phyloP scores from a whole-genome alignment of 352 stramenopile species.

The Globisporangium viniferum region DNA sequence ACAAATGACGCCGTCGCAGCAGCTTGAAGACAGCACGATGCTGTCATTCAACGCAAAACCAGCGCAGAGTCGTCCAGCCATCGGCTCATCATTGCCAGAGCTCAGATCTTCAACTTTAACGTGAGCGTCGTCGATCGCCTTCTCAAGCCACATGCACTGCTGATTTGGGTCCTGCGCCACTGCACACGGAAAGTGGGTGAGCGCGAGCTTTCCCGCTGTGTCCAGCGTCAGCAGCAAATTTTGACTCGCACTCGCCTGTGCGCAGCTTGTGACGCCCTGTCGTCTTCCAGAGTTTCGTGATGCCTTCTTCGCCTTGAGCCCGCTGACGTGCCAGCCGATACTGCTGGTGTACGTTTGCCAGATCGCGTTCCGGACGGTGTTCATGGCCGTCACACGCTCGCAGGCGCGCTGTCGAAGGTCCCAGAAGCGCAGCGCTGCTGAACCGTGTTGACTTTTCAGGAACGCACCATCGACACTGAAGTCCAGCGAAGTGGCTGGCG shows the following conservation, averaged over 20 bases:
- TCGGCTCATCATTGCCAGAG: background rate
- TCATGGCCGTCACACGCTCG: constrained; percentile 45
- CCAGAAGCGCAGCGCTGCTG: constrained; percentile 46
- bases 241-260: constrained; percentile 15
- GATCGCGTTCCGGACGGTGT: constrained; percentile 36
- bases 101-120: background rate
- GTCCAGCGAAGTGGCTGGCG: constrained; percentile 43
- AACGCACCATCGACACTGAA: constrained; percentile 63
- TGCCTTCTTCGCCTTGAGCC: constrained; percentile 1
- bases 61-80: constrained; percentile 9
- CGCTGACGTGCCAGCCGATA: constrained; percentile 43
- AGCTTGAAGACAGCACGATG: constrained; percentile 46
- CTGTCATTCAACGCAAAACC: constrained; percentile 66
- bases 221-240: constrained; percentile 14
- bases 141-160: constrained; percentile 20
- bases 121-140: constrained; percentile 20
- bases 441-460: constrained; percentile 53
- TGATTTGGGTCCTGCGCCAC: constrained; percentile 1
- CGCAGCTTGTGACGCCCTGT: background rate
- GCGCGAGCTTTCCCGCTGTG: constrained; percentile 9
- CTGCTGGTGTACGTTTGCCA: constrained; percentile 55
- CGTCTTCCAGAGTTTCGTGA: too few relatives aligned
- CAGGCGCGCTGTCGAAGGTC: constrained; percentile 46
- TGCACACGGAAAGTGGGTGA: constrained; percentile 21
- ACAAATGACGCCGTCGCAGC: constrained; percentile 47